Percentiles rank a stretch among this genome's conserved stretches.
phyloP scores from a whole-genome alignment of 78 protist species.

The Trichosphaerium sp. region DNA sequence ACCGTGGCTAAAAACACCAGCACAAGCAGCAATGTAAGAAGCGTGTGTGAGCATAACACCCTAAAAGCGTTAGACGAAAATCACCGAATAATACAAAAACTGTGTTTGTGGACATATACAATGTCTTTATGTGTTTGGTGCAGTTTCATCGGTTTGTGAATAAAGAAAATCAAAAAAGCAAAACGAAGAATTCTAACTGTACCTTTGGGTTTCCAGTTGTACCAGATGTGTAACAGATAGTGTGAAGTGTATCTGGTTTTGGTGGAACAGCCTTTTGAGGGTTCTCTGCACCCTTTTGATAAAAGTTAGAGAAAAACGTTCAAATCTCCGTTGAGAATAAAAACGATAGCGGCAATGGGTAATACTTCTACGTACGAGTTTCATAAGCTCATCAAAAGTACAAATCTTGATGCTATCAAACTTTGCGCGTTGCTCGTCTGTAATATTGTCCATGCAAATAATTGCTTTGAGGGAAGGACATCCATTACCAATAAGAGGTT shows the following conservation, averaged over 20 bases:
- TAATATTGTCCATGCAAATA: constrained; percentile 14
- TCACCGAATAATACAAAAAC: constrained; percentile 33
- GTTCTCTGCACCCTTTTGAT: not conserved
- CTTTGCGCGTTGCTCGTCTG: constrained; percentile 3
- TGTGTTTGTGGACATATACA: constrained; percentile 20
- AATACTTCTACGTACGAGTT: not conserved
- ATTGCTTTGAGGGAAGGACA: not conserved
- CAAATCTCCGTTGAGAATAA: not conserved
- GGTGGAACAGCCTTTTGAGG: constrained; percentile 10
- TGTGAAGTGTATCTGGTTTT: constrained; percentile 35
- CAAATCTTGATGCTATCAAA: not conserved
- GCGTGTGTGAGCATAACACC: constrained; percentile 15
- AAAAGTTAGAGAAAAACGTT: constrained; percentile 3
- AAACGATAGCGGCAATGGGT: not conserved
- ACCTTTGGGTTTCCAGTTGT: constrained; percentile 93
- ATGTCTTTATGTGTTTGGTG: constrained; percentile 11
- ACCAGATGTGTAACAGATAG: constrained; percentile 87
- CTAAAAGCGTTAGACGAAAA: not conserved
- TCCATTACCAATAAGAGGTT: not conserved
- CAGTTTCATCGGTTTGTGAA: not conserved
- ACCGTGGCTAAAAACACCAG: not conserved
- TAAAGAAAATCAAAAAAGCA: not conserved
- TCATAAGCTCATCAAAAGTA: not conserved
- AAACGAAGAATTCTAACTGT: not conserved
- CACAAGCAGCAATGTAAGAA: not conserved